Conservation (phyloP, 2,329 filamentous ascomycete species). For the Didymella pomorum region DNA sequence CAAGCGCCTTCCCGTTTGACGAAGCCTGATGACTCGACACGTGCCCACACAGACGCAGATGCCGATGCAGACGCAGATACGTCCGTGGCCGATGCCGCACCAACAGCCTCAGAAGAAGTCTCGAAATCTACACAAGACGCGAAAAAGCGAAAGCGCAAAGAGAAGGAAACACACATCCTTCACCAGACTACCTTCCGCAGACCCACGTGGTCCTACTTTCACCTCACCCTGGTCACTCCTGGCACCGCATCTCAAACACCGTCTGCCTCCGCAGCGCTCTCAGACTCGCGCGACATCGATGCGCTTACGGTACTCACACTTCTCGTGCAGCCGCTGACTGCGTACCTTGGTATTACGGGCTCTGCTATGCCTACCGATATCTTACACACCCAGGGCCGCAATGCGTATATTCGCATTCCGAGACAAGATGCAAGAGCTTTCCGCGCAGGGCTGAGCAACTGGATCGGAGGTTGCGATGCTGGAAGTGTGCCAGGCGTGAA, state of each 20-base stretch:
- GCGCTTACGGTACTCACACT: slow-evolving; percentile 69
- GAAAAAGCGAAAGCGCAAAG: slow-evolving; percentile 32
- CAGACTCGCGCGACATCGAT: slow-evolving; percentile 57
- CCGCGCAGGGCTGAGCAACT: slow-evolving; percentile 34
- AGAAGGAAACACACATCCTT: slow-evolving; percentile 31
- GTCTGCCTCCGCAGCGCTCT: slow-evolving; percentile 5
- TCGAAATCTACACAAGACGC: slow-evolving; percentile 2
- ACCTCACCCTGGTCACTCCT: slow-evolving; percentile 48
- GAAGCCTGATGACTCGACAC: neutral
- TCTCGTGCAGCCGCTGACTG: slow-evolving; percentile 68
- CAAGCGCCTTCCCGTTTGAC: neutral
- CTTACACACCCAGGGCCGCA: slow-evolving; percentile 56
- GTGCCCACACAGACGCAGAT: neutral
- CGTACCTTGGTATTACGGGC: slow-evolving; percentile 76
- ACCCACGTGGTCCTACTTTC: slow-evolving; percentile 53
- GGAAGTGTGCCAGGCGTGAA: slow-evolving; percentile 31
- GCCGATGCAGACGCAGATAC: slow-evolving; percentile 3
- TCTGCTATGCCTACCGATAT: slow-evolving; percentile 74
- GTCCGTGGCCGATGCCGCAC: slow-evolving; percentile 12
- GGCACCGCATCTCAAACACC: slow-evolving; percentile 8
- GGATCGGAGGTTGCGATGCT: slow-evolving; percentile 37
- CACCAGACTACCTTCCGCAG: slow-evolving; percentile 51
- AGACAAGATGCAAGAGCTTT: slow-evolving; percentile 37
- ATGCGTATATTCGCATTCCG: slow-evolving; percentile 38
- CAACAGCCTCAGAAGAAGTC: slow-evolving; percentile 5